A percentile compares a stretch with the other conserved stretches of the same genome.
These are phyloP conservation scores for Coemansia sp. DNA, from an alignment of 192 early-diverging fungal genomes.

Conservation along the genomic window DNA sequence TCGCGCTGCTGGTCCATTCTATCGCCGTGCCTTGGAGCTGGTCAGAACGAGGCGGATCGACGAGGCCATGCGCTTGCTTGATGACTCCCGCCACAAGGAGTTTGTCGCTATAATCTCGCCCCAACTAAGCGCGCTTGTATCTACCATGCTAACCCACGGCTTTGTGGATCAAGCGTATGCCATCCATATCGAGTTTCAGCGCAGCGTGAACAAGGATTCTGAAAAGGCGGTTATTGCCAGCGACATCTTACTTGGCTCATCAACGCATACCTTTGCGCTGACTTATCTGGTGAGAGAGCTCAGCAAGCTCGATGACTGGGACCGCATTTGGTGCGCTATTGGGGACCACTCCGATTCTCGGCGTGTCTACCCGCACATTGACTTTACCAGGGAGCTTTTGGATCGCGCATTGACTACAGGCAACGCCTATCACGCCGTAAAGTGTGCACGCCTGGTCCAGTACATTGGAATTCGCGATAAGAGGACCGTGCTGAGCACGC, in stretches of 20 bases:
- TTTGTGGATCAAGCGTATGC: slow-evolving; percentile 14
- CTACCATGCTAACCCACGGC: slow-evolving; percentile 10
- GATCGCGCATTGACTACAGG: slow-evolving; percentile 11
- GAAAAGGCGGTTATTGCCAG: neutral
- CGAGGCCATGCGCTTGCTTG: slow-evolving; percentile 11
- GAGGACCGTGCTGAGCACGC: neutral
- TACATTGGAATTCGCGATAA: neutral
- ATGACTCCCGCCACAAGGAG: slow-evolving; percentile 7
- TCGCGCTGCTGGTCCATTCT: slow-evolving; percentile 26
- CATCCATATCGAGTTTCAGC: slow-evolving; percentile 16
- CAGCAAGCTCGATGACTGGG: slow-evolving; percentile 18
- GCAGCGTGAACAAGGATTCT: slow-evolving; percentile 2
- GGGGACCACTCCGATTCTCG: neutral
- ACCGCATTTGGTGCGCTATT: slow-evolving; percentile 27
- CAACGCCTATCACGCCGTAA: slow-evolving; percentile 20
- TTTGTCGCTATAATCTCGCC: slow-evolving; percentile 1
- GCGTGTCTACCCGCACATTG: neutral
- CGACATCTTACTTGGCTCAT: slow-evolving; percentile 15
- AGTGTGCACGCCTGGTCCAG: slow-evolving; percentile 1
- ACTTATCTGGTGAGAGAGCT: slow-evolving; percentile 8
- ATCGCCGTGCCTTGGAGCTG: slow-evolving; percentile 19
- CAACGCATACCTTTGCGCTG: neutral
- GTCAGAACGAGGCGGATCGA: slow-evolving; percentile 1
- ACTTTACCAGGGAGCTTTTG: slow-evolving; percentile 3
- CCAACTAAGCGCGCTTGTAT: slow-evolving; percentile 20